Percentiles rank a stretch among this genome's conserved stretches.
phyloP scores from a whole-genome alignment of 2,329 filamentous ascomycete species.

The Alternaria dauci region DNA sequence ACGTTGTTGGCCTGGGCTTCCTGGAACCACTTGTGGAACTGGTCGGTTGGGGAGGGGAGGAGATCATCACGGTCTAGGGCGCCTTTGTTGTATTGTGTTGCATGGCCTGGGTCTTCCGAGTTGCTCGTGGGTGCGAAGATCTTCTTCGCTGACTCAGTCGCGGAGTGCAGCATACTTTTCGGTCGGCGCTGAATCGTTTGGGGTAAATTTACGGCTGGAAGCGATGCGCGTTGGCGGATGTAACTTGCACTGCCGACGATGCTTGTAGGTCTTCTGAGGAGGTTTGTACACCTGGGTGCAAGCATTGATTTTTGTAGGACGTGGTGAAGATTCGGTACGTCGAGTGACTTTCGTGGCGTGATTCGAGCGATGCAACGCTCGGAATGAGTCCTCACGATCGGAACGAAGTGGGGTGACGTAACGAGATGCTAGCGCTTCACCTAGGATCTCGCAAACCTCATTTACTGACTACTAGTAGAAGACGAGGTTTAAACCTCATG shows the following conservation, averaged over 20 bases:
- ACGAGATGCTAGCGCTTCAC: slow-evolving; percentile 9
- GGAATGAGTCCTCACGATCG: slow-evolving; percentile 29
- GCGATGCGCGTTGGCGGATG: not conserved
- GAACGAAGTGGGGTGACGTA: slow-evolving; percentile 40
- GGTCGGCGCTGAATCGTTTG: not conserved
- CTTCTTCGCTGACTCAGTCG: slow-evolving; percentile 41
- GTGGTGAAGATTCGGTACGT: not conserved
- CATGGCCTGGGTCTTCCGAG: slow-evolving; percentile 65
- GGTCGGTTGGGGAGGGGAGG: slow-evolving; percentile 71
- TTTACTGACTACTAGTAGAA: not conserved
- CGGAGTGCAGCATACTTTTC: slow-evolving; percentile 39
- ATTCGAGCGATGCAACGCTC: slow-evolving; percentile 10
- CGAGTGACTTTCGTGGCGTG: slow-evolving; percentile 20
- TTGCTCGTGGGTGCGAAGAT: slow-evolving; percentile 69
- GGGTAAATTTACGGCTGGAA: not conserved
- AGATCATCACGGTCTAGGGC: slow-evolving; percentile 70
- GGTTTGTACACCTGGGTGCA: not conserved
- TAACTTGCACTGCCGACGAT: not conserved
- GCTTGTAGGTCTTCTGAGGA: not conserved
- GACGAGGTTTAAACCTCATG: not conserved
- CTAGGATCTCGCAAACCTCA: not conserved
- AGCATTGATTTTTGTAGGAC: slow-evolving; percentile 8
- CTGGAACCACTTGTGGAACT: slow-evolving; percentile 92
- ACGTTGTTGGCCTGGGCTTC: slow-evolving; percentile 70
- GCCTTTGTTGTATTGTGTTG: slow-evolving; percentile 77